These are phyloP conservation scores for Amylostereum chailletii DNA, from an alignment of 1,284 basidiomycete genomes.

Conservation along the genomic window DNA sequence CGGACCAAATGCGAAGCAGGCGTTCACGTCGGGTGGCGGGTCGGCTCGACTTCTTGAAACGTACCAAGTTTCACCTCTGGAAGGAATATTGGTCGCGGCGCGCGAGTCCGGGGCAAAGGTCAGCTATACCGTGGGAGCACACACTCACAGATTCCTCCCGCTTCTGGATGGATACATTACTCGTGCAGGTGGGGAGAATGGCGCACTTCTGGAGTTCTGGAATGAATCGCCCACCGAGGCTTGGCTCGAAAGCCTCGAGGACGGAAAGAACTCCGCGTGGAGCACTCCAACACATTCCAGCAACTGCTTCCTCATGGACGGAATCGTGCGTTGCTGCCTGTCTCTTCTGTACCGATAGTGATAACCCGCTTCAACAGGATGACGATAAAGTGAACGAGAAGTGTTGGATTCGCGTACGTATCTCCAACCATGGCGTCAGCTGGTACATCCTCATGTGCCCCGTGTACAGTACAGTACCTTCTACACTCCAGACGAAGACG, in stretches of 20 bases:
- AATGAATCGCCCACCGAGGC: constrained; percentile 28
- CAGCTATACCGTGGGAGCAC: constrained; percentile 40
- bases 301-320: constrained; percentile 30
- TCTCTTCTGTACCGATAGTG: background rate
- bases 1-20: constrained; percentile 47
- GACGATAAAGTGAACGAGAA: constrained; percentile 24
- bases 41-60: constrained; percentile 36
- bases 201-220: constrained; percentile 35
- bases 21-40: constrained; percentile 39
- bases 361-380: constrained; percentile 10
- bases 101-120: constrained; percentile 36
- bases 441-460: constrained; percentile 34
- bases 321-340: constrained; percentile 19
- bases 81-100: constrained; percentile 42
- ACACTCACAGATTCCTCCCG: constrained; percentile 27
- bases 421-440: constrained; percentile 18
- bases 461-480: constrained; percentile 36
- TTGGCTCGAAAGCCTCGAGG: constrained; percentile 21
- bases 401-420: constrained; percentile 29
- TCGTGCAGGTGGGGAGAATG: constrained; percentile 18
- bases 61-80: constrained; percentile 45
- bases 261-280: constrained; percentile 20
- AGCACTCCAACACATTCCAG: constrained; percentile 26
- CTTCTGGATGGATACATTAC: constrained; percentile 37
- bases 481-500: constrained; percentile 40